Base-by-base conservation (phyloP, 495 filamentous ascomycete species). In the Barbatosphaeria neglecta region DNA sequence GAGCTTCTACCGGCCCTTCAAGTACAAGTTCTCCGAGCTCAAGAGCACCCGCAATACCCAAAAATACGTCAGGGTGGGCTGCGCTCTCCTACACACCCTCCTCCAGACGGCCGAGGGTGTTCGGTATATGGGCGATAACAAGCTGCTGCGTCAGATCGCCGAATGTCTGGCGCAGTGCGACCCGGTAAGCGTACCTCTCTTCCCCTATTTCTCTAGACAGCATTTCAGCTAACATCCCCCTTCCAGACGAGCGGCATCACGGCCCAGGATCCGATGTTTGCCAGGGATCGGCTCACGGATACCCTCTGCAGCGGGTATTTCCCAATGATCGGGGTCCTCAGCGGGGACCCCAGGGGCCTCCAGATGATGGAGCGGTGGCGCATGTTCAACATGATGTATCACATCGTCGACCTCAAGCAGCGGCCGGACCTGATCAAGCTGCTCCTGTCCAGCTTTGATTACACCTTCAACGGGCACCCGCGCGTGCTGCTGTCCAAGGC, bases 351-450 rank as follows among this genome's bases (percentile, higher is more conserved):
- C 0, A 84, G 80, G 48, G 92, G 92, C 1, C 73, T 96, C 22
- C 75, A 80, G 52, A 95, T 97, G 77, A 81, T 98, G 62, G 90
- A 95, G 57, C 74, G 87, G 51, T 97, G 90, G 89, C 86, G 86
- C 50, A 90, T 97, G 73, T 83, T 95, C 59, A 97, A 96, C 62
- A 97, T 97, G 87, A 90, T 95, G 70, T 98, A 98, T 60, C 90
- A 96, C 58, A 92, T 98, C 55, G 78, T 94, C 46, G 93, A 97
- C 55, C 74, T 95, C 17, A 82, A 82, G 53, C 82, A 87, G 59
- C 83, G 93, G 3, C 87, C 90, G 39, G 92, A 98, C 57, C 72
- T 98, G 37, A 85, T 95, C 50, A 83, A 88, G 52, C 72, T 87
- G 18, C 76, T 97, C 55, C 72, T 98, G 8, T 77, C 81, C 25